Evolutionary conservation across 31 red algal genomes (phyloP).

Genomic region (Asparagopsis taxiformis): DNA sequence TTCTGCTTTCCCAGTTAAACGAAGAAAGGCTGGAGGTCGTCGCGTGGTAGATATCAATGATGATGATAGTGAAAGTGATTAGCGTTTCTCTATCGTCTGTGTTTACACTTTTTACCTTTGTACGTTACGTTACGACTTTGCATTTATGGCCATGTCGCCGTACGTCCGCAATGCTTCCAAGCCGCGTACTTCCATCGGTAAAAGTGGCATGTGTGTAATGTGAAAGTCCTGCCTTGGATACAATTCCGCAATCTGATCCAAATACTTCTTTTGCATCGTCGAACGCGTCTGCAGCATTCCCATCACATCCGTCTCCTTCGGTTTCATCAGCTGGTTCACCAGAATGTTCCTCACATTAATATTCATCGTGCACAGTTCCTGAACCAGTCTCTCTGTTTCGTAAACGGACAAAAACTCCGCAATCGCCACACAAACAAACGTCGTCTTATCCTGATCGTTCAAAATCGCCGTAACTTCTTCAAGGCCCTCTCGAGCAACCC

Average conservation of each 20-base stretch:
- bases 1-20: slow-evolving; percentile 46
- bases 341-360: slow-evolving; percentile 94
- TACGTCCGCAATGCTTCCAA: slow-evolving; percentile 75
- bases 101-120: slow-evolving; percentile 12
- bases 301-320: slow-evolving; percentile 67
- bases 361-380: slow-evolving; percentile 84
- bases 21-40: slow-evolving; percentile 44
- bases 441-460: slow-evolving; percentile 82
- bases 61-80: slow-evolving; percentile 53
- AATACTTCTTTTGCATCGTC: slow-evolving; percentile 88
- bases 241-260: slow-evolving; percentile 89
- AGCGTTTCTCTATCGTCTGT: background rate
- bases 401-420: slow-evolving; percentile 99
- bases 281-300: slow-evolving; percentile 57
- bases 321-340: slow-evolving; percentile 90
- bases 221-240: slow-evolving; percentile 90
- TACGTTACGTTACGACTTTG: slow-evolving; percentile 5
- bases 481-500: slow-evolving; percentile 33
- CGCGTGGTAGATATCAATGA: slow-evolving; percentile 36
- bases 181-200: slow-evolving; percentile 83
- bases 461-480: slow-evolving; percentile 81
- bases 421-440: slow-evolving; percentile 95
- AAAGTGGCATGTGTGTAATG: slow-evolving; percentile 75
- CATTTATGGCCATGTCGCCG: slow-evolving; percentile 37
- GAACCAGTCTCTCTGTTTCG: slow-evolving; percentile 96